These are phyloP conservation scores for Phytopythium ostracodes DNA, from an alignment of 352 stramenopile genomes.

Conservation along the genomic window DNA sequence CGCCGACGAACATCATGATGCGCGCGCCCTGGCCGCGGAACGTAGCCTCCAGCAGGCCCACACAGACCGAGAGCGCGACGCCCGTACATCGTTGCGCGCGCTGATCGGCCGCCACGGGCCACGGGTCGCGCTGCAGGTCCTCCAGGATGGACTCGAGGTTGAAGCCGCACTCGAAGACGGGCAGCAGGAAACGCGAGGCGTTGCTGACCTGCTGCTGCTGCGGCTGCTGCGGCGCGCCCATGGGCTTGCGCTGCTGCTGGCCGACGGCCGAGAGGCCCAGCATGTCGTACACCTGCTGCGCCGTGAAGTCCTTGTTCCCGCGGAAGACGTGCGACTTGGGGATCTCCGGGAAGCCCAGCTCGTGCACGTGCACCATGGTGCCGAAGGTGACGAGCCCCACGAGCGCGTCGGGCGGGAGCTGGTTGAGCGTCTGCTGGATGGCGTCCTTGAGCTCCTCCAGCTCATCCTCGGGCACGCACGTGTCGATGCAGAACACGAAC, in stretches of 20 bases:
- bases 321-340: constrained; percentile 98
- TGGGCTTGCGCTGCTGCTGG: constrained; percentile 39
- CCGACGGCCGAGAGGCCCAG: constrained; percentile 78
- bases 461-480: constrained; percentile 95
- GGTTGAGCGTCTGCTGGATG: constrained; percentile 97
- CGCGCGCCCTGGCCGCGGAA: constrained; percentile 93
- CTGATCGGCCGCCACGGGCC: constrained; percentile 96
- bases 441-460: constrained; percentile 98
- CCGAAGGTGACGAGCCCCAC: constrained; percentile 99
- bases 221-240: constrained; percentile 52
- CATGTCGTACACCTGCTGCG: constrained; percentile 95
- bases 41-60: constrained; percentile 94
- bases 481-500: constrained; percentile 99
- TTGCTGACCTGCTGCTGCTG: constrained; percentile 81
- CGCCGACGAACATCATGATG: constrained; percentile 99
- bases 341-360: constrained; percentile 95
- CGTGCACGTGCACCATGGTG: constrained; percentile 99
- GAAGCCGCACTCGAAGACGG: constrained; percentile 96
- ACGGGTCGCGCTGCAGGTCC: constrained; percentile 97
- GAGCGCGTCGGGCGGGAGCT: constrained; percentile 95
- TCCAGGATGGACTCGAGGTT: constrained; percentile 97
- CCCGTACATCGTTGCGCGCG: constrained; percentile 95
- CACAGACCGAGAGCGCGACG: constrained; percentile 95
- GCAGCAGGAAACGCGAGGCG: constrained; percentile 93
- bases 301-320: constrained; percentile 97